Conservation (phyloP, 2,329 filamentous ascomycete species). For the Clarireedia monteithiana region DNA sequence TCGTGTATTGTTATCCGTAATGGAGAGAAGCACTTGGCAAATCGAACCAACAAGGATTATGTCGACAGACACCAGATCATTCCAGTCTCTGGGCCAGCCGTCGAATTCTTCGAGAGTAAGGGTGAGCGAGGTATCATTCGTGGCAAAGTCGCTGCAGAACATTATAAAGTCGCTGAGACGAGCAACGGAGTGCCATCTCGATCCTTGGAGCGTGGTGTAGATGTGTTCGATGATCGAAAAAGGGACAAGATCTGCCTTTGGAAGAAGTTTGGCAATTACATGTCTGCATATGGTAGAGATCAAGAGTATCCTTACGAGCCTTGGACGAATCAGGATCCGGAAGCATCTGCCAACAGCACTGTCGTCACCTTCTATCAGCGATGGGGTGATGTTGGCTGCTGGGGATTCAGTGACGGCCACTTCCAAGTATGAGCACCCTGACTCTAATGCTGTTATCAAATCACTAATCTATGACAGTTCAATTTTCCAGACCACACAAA, state of each 20-base stretch:
- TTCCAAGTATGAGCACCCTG: conserved; percentile 48
- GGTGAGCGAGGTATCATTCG: conserved; percentile 55
- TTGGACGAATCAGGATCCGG: conserved; percentile 25
- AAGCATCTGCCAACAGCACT: conserved; percentile 31
- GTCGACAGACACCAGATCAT: conserved; percentile 51
- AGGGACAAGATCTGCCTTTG: conserved; percentile 58
- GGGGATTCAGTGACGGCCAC: conserved; percentile 74
- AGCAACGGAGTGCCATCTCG: conserved; percentile 53
- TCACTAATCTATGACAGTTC: conserved; percentile 43
- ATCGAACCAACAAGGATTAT: conserved; percentile 48
- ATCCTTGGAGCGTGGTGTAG: conserved; percentile 49
- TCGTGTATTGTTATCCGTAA: conserved; percentile 65
- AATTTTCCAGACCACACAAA: conserved; percentile 89
- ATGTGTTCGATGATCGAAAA: conserved; percentile 58
- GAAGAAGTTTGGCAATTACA: conserved; percentile 70
- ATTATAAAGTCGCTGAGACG: conserved; percentile 48
- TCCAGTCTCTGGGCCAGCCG: conserved; percentile 50
- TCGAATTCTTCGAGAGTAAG: conserved; percentile 70
- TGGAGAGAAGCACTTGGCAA: conserved; percentile 62
- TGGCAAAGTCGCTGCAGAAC: conserved; percentile 56
- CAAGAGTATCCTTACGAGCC: conserved; percentile 47
- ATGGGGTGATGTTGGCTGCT: conserved; percentile 72
- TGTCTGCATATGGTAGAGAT: conserved; percentile 67
- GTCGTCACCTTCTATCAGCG: conserved; percentile 76
- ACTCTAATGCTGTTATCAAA: not conserved